These are phyloP conservation scores for Epichloe scottii DNA, from an alignment of 2,329 filamentous ascomycete genomes.

Conservation along the genomic window DNA sequence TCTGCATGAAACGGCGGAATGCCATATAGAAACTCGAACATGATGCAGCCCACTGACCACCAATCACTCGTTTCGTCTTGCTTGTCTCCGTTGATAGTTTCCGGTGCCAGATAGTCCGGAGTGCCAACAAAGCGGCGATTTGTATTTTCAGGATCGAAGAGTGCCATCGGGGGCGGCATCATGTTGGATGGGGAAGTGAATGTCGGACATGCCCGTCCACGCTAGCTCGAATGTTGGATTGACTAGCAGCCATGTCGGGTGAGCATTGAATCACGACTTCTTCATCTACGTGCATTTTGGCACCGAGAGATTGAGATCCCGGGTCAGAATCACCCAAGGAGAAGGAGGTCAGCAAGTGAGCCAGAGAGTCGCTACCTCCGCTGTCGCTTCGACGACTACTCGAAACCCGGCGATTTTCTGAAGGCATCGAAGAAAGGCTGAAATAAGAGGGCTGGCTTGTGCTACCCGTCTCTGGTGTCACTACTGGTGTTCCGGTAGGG, in stretches of 20 bases:
- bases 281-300: conserved; percentile 56
- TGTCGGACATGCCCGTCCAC: conserved; percentile 21
- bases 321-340: conserved; percentile 52
- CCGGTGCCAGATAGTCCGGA: conserved; percentile 90
- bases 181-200: conserved; percentile 44
- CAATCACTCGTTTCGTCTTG: conserved; percentile 98
- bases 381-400: conserved; percentile 77
- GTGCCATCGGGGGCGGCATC: conserved; percentile 83
- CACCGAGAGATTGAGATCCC: conserved; percentile 29
- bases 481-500: conserved; percentile 71
- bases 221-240: conserved; percentile 17
- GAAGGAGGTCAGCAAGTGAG: conserved; percentile 70
- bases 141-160: conserved; percentile 91
- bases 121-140: conserved; percentile 91
- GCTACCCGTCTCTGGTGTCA: conserved; percentile 57
- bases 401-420: conserved; percentile 58
- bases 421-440: conserved; percentile 43
- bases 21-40: conserved; percentile 93
- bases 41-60: conserved; percentile 98
- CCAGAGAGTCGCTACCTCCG: conserved; percentile 74
- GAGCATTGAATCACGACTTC: conserved; percentile 62
- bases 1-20: conserved; percentile 85
- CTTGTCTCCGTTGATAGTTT: conserved; percentile 88
- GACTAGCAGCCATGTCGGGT: conserved; percentile 53
- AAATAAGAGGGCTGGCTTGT: conserved; percentile 90